A percentile compares a stretch with the other conserved stretches of the same genome.
Conservation (phyloP, 495 filamentous ascomycete genomes). For the Neurospora sp. region DNA sequence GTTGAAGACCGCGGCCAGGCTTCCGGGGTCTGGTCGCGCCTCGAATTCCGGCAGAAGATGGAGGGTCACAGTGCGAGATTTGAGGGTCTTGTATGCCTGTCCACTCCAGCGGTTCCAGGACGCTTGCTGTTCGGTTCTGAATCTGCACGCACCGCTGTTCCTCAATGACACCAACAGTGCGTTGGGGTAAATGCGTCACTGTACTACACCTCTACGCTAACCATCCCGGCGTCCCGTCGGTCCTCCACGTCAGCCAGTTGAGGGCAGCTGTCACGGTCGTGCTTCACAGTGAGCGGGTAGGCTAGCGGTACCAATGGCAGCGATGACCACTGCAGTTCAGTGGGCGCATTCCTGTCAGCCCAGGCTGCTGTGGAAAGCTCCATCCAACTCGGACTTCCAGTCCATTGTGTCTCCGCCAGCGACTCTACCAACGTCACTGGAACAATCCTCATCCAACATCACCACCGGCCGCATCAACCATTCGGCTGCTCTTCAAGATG, state of each 20-base stretch:
- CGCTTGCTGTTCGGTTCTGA: neutral
- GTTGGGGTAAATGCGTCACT: neutral
- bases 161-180: neutral
- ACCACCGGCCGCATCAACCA: neutral
- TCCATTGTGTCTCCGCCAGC: neutral
- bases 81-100: neutral
- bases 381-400: neutral
- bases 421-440: neutral
- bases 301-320: neutral
- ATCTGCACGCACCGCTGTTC: neutral
- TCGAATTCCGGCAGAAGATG: neutral
- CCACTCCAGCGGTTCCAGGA: neutral
- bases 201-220: neutral
- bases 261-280: neutral
- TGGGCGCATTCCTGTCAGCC: neutral
- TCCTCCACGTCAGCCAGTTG: neutral
- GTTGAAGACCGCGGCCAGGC: neutral
- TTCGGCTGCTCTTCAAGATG: conserved; percentile 11
- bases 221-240: neutral
- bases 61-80: neutral
- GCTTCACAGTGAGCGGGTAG: neutral
- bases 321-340: neutral
- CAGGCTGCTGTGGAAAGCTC: neutral
- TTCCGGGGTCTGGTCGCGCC: neutral
- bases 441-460: neutral